phyloP scores from a whole-genome alignment of 2,329 filamentous ascomycete species.

The Xylaria sp. region DNA sequence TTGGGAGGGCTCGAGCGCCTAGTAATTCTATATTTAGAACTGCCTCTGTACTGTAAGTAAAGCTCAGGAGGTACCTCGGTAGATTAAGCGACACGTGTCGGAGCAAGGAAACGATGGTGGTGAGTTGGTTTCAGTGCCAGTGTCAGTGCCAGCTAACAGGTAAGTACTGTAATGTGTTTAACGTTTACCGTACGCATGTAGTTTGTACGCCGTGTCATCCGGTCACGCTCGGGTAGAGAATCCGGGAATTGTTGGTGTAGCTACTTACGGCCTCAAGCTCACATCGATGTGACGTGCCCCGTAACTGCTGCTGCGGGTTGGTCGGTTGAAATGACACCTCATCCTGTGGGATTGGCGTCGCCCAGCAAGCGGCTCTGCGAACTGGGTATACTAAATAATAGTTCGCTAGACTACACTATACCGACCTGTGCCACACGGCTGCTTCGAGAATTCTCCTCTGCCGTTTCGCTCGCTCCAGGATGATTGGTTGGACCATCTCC shows the following conservation, averaged over 20 bases:
- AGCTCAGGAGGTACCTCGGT: neutral
- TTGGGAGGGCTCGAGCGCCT: neutral
- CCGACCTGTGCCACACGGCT: neutral
- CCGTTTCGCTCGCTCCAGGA: neutral
- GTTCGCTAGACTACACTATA: too few species aligned
- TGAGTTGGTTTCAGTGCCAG: neutral
- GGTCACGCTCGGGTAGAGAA: too few species aligned
- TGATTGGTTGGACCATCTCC: neutral
- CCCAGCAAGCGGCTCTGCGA: neutral
- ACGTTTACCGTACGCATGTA: too few species aligned
- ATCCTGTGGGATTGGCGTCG: neutral
- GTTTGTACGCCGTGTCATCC: too few species aligned
- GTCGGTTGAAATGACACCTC: neutral
- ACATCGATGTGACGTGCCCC: constrained; percentile 16
- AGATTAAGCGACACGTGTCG: neutral
- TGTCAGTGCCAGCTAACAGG: neutral
- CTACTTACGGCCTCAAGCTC: constrained; percentile 1
- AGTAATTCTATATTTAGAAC: constrained; percentile 16
- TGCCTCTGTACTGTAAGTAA: neutral
- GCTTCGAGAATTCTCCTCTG: neutral
- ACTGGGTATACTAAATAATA: too few species aligned
- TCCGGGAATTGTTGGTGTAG: neutral
- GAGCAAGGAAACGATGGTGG: neutral
- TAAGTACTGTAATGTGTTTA: neutral
- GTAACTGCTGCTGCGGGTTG: neutral